These are phyloP conservation scores for Wickerhamiella kurtzmanii DNA, from an alignment of 805 yeast species.

Conservation along the genomic window DNA sequence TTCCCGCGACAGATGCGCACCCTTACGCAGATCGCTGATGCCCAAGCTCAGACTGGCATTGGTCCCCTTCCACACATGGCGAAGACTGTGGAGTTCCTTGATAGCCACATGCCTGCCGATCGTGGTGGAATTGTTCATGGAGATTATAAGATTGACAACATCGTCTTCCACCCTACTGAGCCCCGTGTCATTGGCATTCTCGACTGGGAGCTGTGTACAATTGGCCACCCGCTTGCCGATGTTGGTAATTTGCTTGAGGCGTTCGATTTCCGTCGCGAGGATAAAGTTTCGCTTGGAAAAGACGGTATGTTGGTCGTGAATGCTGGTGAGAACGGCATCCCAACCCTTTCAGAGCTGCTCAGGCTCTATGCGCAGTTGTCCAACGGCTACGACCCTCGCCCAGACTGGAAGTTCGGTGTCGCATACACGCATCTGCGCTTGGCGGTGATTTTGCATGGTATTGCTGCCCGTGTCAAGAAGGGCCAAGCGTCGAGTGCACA, in stretches of 20 bases:
- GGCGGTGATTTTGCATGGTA: slow-evolving; percentile 48
- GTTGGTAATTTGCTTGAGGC: slow-evolving; percentile 46
- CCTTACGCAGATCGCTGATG: slow-evolving; percentile 30
- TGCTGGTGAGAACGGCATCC: slow-evolving; percentile 15
- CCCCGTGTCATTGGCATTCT: slow-evolving; percentile 40
- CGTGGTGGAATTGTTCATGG: slow-evolving; percentile 44
- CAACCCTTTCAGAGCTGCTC: slow-evolving; percentile 16
- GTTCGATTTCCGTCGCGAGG: slow-evolving; percentile 29
- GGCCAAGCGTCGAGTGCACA: slow-evolving; percentile 44
- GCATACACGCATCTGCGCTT: slow-evolving; percentile 44
- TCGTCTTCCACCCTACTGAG: slow-evolving; percentile 43
- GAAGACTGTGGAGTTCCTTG: slow-evolving; percentile 31
- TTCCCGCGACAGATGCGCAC: slow-evolving; percentile 43
- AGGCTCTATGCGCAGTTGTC: slow-evolving; percentile 17
- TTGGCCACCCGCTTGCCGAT: slow-evolving; percentile 54
- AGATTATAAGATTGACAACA: slow-evolving; percentile 50
- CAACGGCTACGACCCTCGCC: slow-evolving; percentile 31
- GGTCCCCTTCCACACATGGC: slow-evolving; percentile 38
- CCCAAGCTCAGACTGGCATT: slow-evolving; percentile 28
- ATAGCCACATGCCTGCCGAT: slow-evolving; percentile 34
- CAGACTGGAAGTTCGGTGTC: slow-evolving; percentile 38
- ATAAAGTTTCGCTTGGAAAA: slow-evolving; percentile 21
- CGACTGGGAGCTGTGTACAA: slow-evolving; percentile 55
- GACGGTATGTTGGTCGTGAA: neutral
- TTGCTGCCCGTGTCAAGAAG: slow-evolving; percentile 38